These are phyloP conservation scores for Salix arbutifolia DNA, from an alignment of 345 rosid genomes.

Conservation along the genomic window DNA sequence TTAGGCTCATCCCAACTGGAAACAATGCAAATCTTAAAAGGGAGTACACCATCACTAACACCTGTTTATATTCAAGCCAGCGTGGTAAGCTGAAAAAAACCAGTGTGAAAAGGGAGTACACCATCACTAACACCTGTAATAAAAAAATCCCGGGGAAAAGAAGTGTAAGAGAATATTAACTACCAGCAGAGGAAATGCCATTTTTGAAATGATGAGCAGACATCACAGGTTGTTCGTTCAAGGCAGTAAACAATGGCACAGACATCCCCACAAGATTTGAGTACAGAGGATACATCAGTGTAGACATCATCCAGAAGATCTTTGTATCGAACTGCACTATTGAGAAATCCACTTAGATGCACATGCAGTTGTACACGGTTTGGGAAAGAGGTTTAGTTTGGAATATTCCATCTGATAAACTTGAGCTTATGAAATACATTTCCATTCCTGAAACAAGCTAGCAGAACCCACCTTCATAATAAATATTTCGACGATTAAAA, in stretches of 20 bases:
- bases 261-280: constrained; percentile 63
- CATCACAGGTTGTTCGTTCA: constrained; percentile 88
- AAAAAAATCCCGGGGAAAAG: not conserved
- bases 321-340: constrained; percentile 77
- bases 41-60: too few species aligned
- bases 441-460: not conserved
- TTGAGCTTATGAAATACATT: too few species aligned
- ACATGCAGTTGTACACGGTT: constrained; percentile 1
- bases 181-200: constrained; percentile 91
- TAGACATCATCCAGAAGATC: constrained; percentile 75
- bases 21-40: not conserved
- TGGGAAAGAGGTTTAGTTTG: not conserved
- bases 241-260: constrained; percentile 94
- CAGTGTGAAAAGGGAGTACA: constrained; percentile 3
- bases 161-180: constrained; percentile 1
- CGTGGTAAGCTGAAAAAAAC: constrained; percentile 73
- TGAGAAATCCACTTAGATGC: constrained; percentile 34
- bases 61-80: constrained; percentile 66
- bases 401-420: not conserved
- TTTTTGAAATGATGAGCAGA: constrained; percentile 59
- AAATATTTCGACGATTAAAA: constrained; percentile 90
- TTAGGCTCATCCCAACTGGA: not conserved
- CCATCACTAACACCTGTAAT: not conserved
- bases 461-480: constrained; percentile 68
- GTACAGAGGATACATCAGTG: constrained; percentile 59